Base-by-base conservation (phyloP, 164 flowering plant genomes). In the Vitis labrusca region DNA sequence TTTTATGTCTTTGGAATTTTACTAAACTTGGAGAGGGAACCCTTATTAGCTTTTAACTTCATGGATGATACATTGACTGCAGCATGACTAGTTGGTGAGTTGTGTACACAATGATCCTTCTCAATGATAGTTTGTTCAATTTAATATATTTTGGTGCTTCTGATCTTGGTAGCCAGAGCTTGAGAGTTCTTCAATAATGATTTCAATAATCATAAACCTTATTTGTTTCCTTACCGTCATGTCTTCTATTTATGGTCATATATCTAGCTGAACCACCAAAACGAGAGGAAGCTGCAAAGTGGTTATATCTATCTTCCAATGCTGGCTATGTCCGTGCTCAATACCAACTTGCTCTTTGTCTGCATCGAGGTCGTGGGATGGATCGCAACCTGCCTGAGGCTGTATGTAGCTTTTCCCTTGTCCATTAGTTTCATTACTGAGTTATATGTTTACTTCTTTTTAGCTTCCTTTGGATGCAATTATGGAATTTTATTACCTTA, bases 321-420 rank as follows among this genome's bases (percentile, higher is more conserved):
- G 81, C 84, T 64, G 96, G 98, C 37, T 79, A 91, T 79, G 84
- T 82, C 16, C 94, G 98, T 63, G 98, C 98, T 32, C 97, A 90
- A 73, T 95, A 95, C 81, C 97, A 93, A 67, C 90, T 95, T 51
- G 99, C 93, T 1, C 93, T 95, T 68, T 89, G 96, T 81, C 73
- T 93, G 58, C 98, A 93, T 76, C 88, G 84, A 50, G 97, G 97
- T 32, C 87, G 81, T 68, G 97, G 93, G 63, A 78, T 82, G 23
- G 77, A 77, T 58, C 70, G 78, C 62, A 81, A 85, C 77, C 70
- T 86, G 11, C 60, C 61, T 15, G 85, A 91, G 80, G 97, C 99
- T 60, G 98, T 95, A 90, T 27, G 91, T 19, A 32, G 44, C 19
- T 76, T 67, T 16, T 50, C 52, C 65, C 9, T 66, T 61, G 6